Conservation (phyloP, 1,284 basidiomycete genomes). For the Cryptococcus sp. region DNA sequence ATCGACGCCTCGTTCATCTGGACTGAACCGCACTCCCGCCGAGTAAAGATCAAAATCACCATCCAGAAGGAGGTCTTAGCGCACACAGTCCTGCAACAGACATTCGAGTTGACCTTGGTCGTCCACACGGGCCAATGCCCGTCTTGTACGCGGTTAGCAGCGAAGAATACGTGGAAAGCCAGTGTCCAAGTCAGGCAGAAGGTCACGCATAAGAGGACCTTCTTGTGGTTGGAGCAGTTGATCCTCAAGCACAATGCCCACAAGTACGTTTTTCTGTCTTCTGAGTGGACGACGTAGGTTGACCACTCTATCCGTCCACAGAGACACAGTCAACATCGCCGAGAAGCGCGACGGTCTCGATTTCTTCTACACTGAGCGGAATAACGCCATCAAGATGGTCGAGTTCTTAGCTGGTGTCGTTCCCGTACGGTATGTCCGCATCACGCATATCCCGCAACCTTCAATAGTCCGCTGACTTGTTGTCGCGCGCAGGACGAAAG, state of each 20-base stretch:
- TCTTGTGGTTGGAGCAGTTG: constrained; percentile 95
- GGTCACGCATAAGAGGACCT: constrained; percentile 95
- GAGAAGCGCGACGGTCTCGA: constrained; percentile 94
- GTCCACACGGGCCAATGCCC: constrained; percentile 96
- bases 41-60: constrained; percentile 88
- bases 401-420: constrained; percentile 89
- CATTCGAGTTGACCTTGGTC: constrained; percentile 94
- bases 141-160: constrained; percentile 87
- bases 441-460: not conserved
- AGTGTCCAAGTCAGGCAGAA: constrained; percentile 97
- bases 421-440: constrained; percentile 69
- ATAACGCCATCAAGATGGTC: constrained; percentile 95
- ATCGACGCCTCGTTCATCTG: constrained; percentile 98
- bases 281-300: not conserved
- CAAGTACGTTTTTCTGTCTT: constrained; percentile 57
- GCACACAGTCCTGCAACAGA: constrained; percentile 93
- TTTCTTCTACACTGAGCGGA: constrained; percentile 90
- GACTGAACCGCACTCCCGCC: constrained; percentile 97
- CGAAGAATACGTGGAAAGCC: constrained; percentile 98
- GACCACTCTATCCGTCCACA: constrained; percentile 57
- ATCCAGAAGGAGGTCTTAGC: constrained; percentile 98
- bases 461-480: not conserved
- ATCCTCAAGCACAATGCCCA: constrained; percentile 97
- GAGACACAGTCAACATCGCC: constrained; percentile 89
- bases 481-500: constrained; percentile 67